Percentiles rank a stretch among this genome's conserved stretches.
phyloP scores from a whole-genome alignment of 73 alveolate genomes.

The Breviolum minutum region DNA sequence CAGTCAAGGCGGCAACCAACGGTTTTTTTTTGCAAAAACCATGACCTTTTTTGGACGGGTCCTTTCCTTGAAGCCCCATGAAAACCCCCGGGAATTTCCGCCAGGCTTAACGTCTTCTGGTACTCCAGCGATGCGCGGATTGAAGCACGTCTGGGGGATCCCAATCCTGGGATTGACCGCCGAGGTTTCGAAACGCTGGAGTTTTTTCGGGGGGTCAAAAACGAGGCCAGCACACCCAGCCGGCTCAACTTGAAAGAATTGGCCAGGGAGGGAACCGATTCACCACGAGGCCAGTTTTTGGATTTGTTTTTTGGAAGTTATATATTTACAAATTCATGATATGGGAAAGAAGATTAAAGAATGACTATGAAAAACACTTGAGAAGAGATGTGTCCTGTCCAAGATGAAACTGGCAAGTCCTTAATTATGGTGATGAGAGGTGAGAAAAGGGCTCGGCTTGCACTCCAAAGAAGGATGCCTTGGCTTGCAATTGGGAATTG shows the following conservation, averaged over 20 bases:
- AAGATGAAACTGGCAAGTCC: background rate
- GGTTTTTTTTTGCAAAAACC: too few relatives aligned
- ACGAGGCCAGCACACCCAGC: conserved; percentile 30
- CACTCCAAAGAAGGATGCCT: conserved; percentile 17
- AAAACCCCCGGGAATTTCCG: too few relatives aligned
- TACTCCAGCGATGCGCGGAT: background rate
- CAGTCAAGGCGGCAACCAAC: too few relatives aligned
- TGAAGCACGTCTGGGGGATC: background rate
- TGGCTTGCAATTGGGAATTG: too few relatives aligned
- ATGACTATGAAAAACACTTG: too few relatives aligned
- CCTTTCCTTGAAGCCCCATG: too few relatives aligned
- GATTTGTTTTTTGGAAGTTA: too few relatives aligned
- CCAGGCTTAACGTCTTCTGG: background rate
- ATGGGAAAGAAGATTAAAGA: too few relatives aligned
- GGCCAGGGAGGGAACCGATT: background rate
- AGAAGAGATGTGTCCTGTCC: background rate
- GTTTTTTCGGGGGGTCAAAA: background rate
- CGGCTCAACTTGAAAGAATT: conserved; percentile 36
- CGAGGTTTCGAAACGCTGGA: too few relatives aligned
- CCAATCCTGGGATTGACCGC: too few relatives aligned
- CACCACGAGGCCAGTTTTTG: conserved; percentile 20
- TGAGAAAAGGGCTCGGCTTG: conserved; percentile 26
- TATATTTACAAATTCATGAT: too few relatives aligned
- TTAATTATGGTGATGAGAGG: background rate
- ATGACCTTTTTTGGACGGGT: too few relatives aligned